Base-by-base conservation (phyloP, 371 early-diverging fungal species). In the Mortierella sp. region DNA sequence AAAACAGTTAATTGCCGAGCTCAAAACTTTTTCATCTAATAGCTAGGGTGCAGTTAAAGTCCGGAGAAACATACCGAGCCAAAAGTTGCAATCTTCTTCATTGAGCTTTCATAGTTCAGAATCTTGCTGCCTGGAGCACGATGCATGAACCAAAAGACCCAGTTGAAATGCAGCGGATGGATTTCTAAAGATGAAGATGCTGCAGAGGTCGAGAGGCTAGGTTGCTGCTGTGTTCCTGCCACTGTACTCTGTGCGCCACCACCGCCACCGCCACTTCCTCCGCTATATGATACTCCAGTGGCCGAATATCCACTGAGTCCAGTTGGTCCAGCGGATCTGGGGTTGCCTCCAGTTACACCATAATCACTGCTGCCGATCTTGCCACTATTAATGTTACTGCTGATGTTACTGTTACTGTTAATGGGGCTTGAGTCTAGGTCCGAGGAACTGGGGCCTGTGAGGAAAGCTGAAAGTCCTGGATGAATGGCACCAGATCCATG, bases 81-180 rank as follows among this genome's bases (percentile, higher is more conserved):
- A 84, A 97, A 95, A 0, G 95, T 88, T 22, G 94, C 93, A 66
- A 97, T 90, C 75, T 90, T 92, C 79, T 94, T 94, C 94, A 98
- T 96, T 2, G 91, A 90, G 37, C 89, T 91, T 84, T 94, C 96
- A 84, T 98, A 98, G 87, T 96, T 91, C 78, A 88, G 86, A 66
- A 96, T 94, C 86, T 96, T 96, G 68, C 94, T 90, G 63, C 95
- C 93, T n/a, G 96, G 96, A 30, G 91, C 86, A 45, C 98, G 92
- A 84, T 96, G 96, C 95, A 97, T 96, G 77, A 95, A 97, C 94
- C 94, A 96, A 80, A 95, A 94, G 4, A 93, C 91, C 96, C 96
- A 96, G 30, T 76, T 81, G 62, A 76, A 81, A 40, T 76, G 83
- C 49, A 81, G 24, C 18, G 83, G 83, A 64, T 81, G 83, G 30